phyloP scores from a whole-genome alignment of 75 land plant species.

The Chamaecyparis obtusa region DNA sequence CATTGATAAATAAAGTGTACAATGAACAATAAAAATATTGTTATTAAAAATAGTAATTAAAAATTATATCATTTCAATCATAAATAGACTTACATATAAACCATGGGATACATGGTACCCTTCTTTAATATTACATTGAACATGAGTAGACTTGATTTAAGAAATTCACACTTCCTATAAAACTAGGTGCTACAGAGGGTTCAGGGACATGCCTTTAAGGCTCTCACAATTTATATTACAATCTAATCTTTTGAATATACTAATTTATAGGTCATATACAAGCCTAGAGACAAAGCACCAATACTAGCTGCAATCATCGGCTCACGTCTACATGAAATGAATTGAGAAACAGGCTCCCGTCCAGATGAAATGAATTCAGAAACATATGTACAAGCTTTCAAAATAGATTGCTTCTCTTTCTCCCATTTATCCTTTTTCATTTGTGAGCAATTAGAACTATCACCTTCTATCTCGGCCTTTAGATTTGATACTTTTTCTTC shows the following conservation, averaged over 20 bases:
- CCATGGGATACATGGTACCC: too few relatives aligned
- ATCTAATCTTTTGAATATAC: background rate
- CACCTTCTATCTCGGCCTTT: too few relatives aligned
- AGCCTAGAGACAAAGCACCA: background rate
- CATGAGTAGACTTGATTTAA: background rate
- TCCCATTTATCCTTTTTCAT: background rate
- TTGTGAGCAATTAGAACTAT: too few relatives aligned
- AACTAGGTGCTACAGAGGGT: too few relatives aligned
- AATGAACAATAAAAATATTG: too few relatives aligned
- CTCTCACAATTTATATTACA: background rate
- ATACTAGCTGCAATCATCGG: background rate
- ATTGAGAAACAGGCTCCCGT: background rate
- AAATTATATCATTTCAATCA: too few relatives aligned
- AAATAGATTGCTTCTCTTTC: background rate
- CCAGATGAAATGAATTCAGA: background rate
- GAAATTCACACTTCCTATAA: background rate
- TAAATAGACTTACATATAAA: too few relatives aligned
- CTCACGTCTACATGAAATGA: background rate
- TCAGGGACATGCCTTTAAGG: too few relatives aligned
- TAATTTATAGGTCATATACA: background rate
- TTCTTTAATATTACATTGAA: background rate
- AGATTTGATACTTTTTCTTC: too few relatives aligned
- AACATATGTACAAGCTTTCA: background rate
- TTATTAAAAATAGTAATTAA: too few relatives aligned
- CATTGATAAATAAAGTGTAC: too few relatives aligned